A percentile compares a stretch with the other conserved stretches of the same genome.
Conservation (phyloP, 1,284 basidiomycete species). For the Entoloma clypeatum region DNA sequence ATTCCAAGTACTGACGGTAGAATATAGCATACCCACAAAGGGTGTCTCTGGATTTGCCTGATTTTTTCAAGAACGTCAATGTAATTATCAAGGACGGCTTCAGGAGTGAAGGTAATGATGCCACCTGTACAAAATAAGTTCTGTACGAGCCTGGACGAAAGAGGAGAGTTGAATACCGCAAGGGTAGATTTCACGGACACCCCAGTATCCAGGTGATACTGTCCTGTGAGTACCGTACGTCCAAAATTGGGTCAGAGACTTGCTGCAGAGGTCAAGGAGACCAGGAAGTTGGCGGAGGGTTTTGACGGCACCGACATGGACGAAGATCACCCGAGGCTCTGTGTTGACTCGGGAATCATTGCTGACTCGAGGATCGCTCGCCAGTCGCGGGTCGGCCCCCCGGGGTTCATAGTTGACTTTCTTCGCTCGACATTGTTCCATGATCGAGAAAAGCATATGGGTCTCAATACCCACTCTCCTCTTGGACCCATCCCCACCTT, state of each 20-base stretch:
- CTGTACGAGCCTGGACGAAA: conserved; percentile 13
- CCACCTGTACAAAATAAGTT: conserved; percentile 45
- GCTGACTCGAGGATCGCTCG: too few relatives aligned
- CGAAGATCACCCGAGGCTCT: conserved; percentile 51
- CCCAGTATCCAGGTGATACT: conserved; percentile 49
- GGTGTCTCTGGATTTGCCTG: conserved; percentile 49
- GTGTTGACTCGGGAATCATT: too few relatives aligned
- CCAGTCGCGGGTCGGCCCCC: too few relatives aligned
- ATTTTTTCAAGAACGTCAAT: conserved; percentile 43
- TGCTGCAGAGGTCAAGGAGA: conserved; percentile 44
- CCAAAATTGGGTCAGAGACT: conserved; percentile 51
- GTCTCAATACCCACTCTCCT: conserved; percentile 40
- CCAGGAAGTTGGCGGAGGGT: conserved; percentile 44
- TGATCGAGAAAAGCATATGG: conserved; percentile 37
- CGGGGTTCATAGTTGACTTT: conserved; percentile 22
- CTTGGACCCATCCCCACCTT: conserved; percentile 22
- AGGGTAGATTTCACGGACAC: conserved; percentile 59
- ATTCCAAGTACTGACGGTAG: conserved; percentile 56
- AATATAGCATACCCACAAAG: conserved; percentile 62
- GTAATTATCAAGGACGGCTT: conserved; percentile 51
- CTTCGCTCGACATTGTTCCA: conserved; percentile 37
- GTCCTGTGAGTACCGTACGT: conserved; percentile 60
- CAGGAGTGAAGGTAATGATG: conserved; percentile 60
- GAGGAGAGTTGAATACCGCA: conserved; percentile 40
- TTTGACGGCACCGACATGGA: conserved; percentile 56